Percentiles rank a stretch among this genome's conserved stretches.
phyloP scores from a whole-genome alignment of 305 asterid species.

The Fraxinus albicans region DNA sequence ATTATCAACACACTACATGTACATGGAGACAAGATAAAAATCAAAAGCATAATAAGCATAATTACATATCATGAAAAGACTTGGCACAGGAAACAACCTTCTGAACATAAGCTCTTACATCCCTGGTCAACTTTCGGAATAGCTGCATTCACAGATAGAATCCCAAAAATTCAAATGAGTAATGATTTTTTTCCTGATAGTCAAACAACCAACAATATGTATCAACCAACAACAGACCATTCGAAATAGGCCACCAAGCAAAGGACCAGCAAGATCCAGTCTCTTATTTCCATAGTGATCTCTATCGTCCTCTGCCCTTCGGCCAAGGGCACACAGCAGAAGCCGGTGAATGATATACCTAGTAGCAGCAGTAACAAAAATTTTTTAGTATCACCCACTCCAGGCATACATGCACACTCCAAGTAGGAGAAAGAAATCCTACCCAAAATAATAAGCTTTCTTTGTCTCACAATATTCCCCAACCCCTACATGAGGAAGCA shows the following conservation, averaged over 20 bases:
- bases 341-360: slow-evolving; percentile 95
- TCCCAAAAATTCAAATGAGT: slow-evolving; percentile 26
- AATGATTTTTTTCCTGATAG: background rate
- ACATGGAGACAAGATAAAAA: slow-evolving; percentile 17
- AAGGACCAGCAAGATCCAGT: slow-evolving; percentile 97
- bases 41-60: slow-evolving; percentile 16
- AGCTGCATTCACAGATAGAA: slow-evolving; percentile 61
- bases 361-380: slow-evolving; percentile 18
- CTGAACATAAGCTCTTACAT: slow-evolving; percentile 92
- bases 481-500: slow-evolving; percentile 99
- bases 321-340: slow-evolving; percentile 89
- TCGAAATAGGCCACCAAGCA: slow-evolving; percentile 93
- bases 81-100: slow-evolving; percentile 53
- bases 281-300: slow-evolving; percentile 99
- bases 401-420: slow-evolving; percentile 8
- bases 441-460: slow-evolving; percentile 98
- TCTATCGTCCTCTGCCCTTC: slow-evolving; percentile 93
- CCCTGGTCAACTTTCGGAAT: slow-evolving; percentile 95
- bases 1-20: slow-evolving; percentile 84
- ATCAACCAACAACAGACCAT: slow-evolving; percentile 57
- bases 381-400: slow-evolving; percentile 20
- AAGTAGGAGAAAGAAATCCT: slow-evolving; percentile 22
- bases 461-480: slow-evolving; percentile 93
- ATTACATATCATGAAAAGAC: slow-evolving; percentile 21
- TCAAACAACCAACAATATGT: slow-evolving; percentile 21